Percentiles rank a stretch among this genome's conserved stretches.
Conservation (phyloP, 371 early-diverging fungal genomes). For the Rhizomucor miehei region DNA sequence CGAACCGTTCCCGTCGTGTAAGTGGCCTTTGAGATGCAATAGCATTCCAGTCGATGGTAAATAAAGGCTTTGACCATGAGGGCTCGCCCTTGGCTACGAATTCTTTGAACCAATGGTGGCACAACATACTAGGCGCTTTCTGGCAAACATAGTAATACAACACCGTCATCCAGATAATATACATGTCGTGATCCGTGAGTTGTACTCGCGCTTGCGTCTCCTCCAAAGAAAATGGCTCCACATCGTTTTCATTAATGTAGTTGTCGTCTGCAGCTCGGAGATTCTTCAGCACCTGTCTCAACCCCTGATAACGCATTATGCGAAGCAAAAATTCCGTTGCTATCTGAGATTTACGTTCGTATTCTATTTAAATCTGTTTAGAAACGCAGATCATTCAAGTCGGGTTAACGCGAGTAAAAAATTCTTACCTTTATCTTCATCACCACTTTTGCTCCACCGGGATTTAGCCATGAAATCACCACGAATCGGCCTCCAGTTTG, state of each 20-base stretch:
- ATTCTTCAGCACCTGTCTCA: constrained; percentile 9
- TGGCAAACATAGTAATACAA: constrained; percentile 20
- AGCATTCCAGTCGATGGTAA: constrained; percentile 28
- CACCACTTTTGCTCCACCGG: neutral
- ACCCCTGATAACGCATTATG: constrained; percentile 12
- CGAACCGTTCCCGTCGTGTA: constrained; percentile 18
- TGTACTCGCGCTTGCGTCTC: constrained; percentile 9
- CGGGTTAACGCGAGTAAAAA: no score
- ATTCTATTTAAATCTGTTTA: constrained; percentile 1
- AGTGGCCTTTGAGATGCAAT: constrained; percentile 17
- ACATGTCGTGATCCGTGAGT: constrained; percentile 25
- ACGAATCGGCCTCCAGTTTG: neutral
- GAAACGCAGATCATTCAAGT: no score
- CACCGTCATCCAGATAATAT: constrained; percentile 32
- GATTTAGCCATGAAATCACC: neutral
- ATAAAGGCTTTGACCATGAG: constrained; percentile 11
- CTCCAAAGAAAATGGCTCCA: constrained; percentile 19
- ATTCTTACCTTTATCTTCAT: neutral
- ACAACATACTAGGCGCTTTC: constrained; percentile 19
- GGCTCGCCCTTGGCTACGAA: constrained; percentile 22
- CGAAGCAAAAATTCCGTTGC: constrained; percentile 25
- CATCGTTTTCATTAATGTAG: constrained; percentile 5
- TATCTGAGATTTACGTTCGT: constrained; percentile 10
- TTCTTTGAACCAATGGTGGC: constrained; percentile 21
- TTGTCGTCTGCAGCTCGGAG: constrained; percentile 10